Conservation (phyloP, 2,329 filamentous ascomycete genomes). For the Grosmannia penicillata region DNA sequence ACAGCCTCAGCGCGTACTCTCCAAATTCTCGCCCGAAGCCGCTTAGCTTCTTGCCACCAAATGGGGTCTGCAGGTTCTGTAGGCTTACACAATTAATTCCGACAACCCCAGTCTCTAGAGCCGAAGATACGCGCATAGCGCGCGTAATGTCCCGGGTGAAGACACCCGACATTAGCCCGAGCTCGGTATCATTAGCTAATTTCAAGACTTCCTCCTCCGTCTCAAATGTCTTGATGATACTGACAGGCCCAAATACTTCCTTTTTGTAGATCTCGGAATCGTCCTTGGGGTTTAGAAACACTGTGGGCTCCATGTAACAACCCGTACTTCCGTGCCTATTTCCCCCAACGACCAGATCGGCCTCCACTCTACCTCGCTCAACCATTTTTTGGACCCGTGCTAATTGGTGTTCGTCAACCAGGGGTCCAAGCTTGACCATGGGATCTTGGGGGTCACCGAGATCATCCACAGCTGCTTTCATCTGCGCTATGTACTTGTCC, state of each 20-base stretch:
- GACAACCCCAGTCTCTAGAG: no score
- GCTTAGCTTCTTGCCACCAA: no score
- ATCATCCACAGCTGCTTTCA: slow-evolving; percentile 36
- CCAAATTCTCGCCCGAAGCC: no score
- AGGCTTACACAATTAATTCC: no score
- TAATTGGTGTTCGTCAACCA: slow-evolving; percentile 30
- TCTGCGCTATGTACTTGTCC: slow-evolving; percentile 18
- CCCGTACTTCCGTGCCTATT: slow-evolving; percentile 14
- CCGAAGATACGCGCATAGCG: no score
- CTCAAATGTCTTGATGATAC: slow-evolving; percentile 37
- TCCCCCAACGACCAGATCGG: slow-evolving; percentile 21
- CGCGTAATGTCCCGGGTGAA: no score
- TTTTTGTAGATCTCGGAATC: slow-evolving; percentile 30
- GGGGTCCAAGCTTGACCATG: slow-evolving; percentile 42
- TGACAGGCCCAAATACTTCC: slow-evolving; percentile 44
- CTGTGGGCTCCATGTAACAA: slow-evolving; percentile 28
- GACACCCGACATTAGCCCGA: no score
- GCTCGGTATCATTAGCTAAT: no score
- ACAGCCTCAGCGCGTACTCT: no score
- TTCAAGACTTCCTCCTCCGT: slow-evolving; percentile 41
- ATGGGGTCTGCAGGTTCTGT: no score
- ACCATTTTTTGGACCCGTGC: slow-evolving; percentile 29
- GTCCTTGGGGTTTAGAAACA: slow-evolving; percentile 26
- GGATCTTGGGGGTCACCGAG: slow-evolving; percentile 45
- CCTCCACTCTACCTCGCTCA: slow-evolving; percentile 22